Base-by-base conservation (phyloP, 1,139 yeast species). In the Candida labiduridarum region DNA sequence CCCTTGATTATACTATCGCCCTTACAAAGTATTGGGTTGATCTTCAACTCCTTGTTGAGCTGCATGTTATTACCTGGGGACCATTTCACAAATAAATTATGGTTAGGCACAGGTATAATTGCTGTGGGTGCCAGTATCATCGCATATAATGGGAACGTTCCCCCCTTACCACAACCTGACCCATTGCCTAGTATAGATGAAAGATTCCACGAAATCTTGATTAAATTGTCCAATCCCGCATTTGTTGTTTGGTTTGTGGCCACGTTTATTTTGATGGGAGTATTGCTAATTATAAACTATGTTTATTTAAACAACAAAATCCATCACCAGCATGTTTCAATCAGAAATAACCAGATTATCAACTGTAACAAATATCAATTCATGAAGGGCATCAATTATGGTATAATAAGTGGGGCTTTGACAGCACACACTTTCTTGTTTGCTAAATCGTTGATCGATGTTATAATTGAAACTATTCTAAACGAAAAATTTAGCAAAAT, bases 341-440 rank as follows among this genome's bases (percentile, higher is more conserved):
- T 44, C n/a, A 15, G 54, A 57, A 46, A 53, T 49, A 15, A 52
- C 52, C 22, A 18, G 11, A 41, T 25, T 15, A 30, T n/a, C 36
- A 44, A 14, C 1, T 46, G 49, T 25, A 55, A 62, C 39, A 61
- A 59, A 45, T 59, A 59, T 41, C 66, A 64, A 38, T 71, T 74
- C 52, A 52, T 60, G 16, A 69, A 76, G 60, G 96, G 92, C 2
- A 67, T 82, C 10, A 67, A 80, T 30, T 87, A 77, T 62, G 96
- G 96, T 1, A 64, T 84, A 14, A 72, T 85, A 2, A 85, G 92
- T 44, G 97, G 97, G 1, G 81, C 87, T 0, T 72, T 90, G 47
- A 87, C 96, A 0, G 96, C 96, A 0, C 96, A 89, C 63, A 88
- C 96, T 0, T 78, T 91, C 50, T 74, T 91, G 48, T 80, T 89